Conservation (phyloP, 2,329 filamentous ascomycete species). For the Pseudogymnoascus sp. region DNA sequence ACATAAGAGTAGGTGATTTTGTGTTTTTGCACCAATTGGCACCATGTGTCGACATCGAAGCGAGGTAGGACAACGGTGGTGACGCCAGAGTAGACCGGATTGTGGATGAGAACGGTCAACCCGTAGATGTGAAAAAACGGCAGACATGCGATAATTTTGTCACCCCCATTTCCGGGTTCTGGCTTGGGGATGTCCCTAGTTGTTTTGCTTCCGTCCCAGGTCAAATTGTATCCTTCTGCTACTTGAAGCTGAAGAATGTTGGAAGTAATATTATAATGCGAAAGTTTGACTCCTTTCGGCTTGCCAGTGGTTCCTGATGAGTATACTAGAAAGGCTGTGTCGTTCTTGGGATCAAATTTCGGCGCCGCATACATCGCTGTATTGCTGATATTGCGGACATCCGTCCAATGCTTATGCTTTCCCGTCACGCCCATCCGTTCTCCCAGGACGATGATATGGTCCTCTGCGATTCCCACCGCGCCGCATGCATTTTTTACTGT, state of each 20-base stretch:
- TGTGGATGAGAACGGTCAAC: constrained; percentile 60
- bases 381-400: constrained; percentile 53
- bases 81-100: constrained; percentile 54
- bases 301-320: constrained; percentile 76
- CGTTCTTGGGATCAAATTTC: constrained; percentile 50
- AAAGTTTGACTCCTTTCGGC: constrained; percentile 70
- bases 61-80: constrained; percentile 61
- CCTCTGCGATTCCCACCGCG: constrained; percentile 56
- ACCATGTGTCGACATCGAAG: constrained; percentile 72
- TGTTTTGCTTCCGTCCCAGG: constrained; percentile 48
- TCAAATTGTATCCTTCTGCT: constrained; percentile 45
- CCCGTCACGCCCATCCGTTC: constrained; percentile 50
- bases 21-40: constrained; percentile 63
- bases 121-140: constrained; percentile 73
- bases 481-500: constrained; percentile 57
- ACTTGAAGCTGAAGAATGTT: constrained; percentile 36
- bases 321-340: constrained; percentile 68
- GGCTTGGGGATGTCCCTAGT: constrained; percentile 51
- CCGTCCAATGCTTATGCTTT: constrained; percentile 70
- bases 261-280: constrained; percentile 20
- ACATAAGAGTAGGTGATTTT: constrained; percentile 67
- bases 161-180: constrained; percentile 32
- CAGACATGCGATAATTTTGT: constrained; percentile 65
- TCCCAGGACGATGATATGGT: constrained; percentile 66
- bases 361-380: constrained; percentile 49